Conservation (phyloP, 2,329 filamentous ascomycete species). For the Aspergillus uvarum region DNA sequence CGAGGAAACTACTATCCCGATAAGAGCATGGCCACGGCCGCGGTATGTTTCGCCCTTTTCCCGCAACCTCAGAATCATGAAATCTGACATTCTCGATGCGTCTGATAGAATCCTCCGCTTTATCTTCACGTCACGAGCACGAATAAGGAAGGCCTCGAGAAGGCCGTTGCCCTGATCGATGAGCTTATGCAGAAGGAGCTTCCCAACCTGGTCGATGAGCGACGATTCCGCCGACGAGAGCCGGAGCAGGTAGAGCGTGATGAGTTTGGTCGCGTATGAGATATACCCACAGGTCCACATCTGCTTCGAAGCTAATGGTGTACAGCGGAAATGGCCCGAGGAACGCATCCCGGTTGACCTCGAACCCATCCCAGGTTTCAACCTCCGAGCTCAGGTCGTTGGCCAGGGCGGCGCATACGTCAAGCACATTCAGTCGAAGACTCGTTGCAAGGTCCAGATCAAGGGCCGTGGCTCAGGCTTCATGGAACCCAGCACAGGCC, state of each 20-base stretch:
- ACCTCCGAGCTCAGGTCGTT: slow-evolving; percentile 92
- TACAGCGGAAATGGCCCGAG: slow-evolving; percentile 95
- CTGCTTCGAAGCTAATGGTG: slow-evolving; percentile 19
- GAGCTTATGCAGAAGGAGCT: slow-evolving; percentile 96
- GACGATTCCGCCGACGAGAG: slow-evolving; percentile 82
- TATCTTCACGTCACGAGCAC: slow-evolving; percentile 96
- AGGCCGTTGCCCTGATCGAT: slow-evolving; percentile 82
- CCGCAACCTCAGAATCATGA: background rate
- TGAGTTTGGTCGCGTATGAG: slow-evolving; percentile 76
- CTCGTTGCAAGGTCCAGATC: slow-evolving; percentile 93
- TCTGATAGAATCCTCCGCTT: slow-evolving; percentile 75
- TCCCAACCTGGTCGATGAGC: slow-evolving; percentile 90
- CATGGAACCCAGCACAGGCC: slow-evolving; percentile 81
- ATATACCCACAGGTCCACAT: background rate
- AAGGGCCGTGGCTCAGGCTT: slow-evolving; percentile 96
- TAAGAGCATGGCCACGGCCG: slow-evolving; percentile 92
- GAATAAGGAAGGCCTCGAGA: slow-evolving; percentile 84
- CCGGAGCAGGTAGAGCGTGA: slow-evolving; percentile 80
- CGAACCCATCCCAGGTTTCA: slow-evolving; percentile 91
- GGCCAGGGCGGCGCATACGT: slow-evolving; percentile 93
- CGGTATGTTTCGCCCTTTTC: slow-evolving; percentile 59
- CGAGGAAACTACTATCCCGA: slow-evolving; percentile 95
- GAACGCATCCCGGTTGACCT: slow-evolving; percentile 89
- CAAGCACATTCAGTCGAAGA: slow-evolving; percentile 96
- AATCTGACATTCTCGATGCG: background rate